Conservation (phyloP, 306 rosid species). For the Pachyrhizus erosus region DNA sequence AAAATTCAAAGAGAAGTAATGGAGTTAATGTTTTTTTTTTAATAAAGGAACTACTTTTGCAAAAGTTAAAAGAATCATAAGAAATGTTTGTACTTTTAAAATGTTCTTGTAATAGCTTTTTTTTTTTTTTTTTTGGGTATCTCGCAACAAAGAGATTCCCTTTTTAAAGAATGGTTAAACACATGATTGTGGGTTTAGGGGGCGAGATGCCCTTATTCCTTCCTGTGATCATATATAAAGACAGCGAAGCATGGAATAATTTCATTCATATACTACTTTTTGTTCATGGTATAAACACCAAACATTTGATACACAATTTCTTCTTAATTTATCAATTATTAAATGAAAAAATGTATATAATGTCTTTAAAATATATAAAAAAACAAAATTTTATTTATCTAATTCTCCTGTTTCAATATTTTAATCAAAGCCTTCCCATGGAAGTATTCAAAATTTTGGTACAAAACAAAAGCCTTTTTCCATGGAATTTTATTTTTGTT, state of each 20-base stretch:
- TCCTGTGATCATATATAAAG: not conserved
- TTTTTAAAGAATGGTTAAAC: constrained; percentile 35
- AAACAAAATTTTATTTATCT: no score
- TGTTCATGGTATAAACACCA: not conserved
- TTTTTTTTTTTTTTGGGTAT: not conserved
- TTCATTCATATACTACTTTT: not conserved
- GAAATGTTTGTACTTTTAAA: constrained; percentile 29
- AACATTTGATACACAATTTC: no score
- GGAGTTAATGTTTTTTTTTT: not conserved
- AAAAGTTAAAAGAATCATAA: constrained; percentile 35
- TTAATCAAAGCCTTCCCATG: no score
- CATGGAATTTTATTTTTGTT: no score
- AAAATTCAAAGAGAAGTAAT: constrained; percentile 36
- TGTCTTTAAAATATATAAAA: no score
- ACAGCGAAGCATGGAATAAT: constrained; percentile 34
- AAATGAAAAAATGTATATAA: no score
- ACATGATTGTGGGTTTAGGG: constrained; percentile 5
- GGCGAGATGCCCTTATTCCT: not conserved
- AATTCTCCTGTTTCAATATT: no score
- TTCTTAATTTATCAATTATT: no score
- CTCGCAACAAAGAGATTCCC: constrained; percentile 29
- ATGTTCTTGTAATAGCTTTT: constrained; percentile 1
- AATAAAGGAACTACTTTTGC: constrained; percentile 35
- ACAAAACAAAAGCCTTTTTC: no score
- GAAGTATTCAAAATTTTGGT: no score